These are phyloP conservation scores for Paracoccidioides brasiliensis DNA, from an alignment of 2,329 filamentous ascomycete species.

Conservation along the genomic window DNA sequence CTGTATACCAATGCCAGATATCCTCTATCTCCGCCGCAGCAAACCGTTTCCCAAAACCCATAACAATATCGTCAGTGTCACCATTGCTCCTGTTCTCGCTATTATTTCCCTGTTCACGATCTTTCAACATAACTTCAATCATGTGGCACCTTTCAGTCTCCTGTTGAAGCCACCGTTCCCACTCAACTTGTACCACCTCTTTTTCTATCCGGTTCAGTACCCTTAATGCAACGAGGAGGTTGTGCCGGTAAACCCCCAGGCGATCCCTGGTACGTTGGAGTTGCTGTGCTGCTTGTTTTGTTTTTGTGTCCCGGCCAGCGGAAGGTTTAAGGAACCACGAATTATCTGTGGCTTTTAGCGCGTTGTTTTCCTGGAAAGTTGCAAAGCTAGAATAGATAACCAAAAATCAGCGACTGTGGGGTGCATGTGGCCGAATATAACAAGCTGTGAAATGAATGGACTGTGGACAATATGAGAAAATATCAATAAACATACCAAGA, in stretches of 20 bases:
- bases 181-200: slow-evolving; percentile 76
- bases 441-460: background rate
- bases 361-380: slow-evolving; percentile 31
- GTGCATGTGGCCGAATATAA: background rate
- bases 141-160: slow-evolving; percentile 66
- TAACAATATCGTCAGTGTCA: slow-evolving; percentile 13
- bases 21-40: slow-evolving; percentile 28
- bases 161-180: slow-evolving; percentile 79
- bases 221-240: slow-evolving; percentile 78
- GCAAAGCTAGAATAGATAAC: slow-evolving; percentile 18
- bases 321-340: slow-evolving; percentile 19
- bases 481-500: slow-evolving; percentile 18
- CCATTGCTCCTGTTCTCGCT: slow-evolving; percentile 15
- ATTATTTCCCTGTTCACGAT: slow-evolving; percentile 12
- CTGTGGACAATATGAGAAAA: background rate
- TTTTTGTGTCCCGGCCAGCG: slow-evolving; percentile 15
- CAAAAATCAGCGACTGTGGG: background rate
- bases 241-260: slow-evolving; percentile 73
- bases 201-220: slow-evolving; percentile 80
- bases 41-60: slow-evolving; percentile 19
- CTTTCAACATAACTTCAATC: slow-evolving; percentile 36
- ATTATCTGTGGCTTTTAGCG: slow-evolving; percentile 21
- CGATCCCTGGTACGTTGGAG: slow-evolving; percentile 70
- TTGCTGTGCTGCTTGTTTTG: slow-evolving; percentile 36
- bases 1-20: slow-evolving; percentile 43